phyloP scores from a whole-genome alignment of 306 rosid genomes.

The Aeschynomene evenia region DNA sequence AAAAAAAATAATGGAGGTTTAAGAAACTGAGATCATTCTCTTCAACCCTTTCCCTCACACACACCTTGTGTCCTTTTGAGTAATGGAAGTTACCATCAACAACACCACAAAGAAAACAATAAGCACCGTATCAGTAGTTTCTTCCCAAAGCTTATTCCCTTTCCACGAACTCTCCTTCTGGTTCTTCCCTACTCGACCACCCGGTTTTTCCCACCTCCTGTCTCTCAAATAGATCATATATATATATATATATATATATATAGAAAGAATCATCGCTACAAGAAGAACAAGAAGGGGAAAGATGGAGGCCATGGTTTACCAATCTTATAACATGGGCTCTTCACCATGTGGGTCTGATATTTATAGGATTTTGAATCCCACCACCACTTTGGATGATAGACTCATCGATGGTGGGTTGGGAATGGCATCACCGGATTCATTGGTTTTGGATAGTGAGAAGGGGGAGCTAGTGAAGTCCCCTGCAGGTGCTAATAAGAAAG shows the following conservation, averaged over 20 bases:
- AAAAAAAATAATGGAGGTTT: slow-evolving; percentile 49
- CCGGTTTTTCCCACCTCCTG: slow-evolving; percentile 38
- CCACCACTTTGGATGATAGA: too few species aligned
- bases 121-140: slow-evolving; percentile 38
- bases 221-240: slow-evolving; percentile 12
- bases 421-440: slow-evolving; percentile 28
- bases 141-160: neutral
- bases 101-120: neutral
- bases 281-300: too few species aligned
- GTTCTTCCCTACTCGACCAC: slow-evolving; percentile 65
- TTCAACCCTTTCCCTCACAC: slow-evolving; percentile 4
- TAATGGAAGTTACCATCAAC: slow-evolving; percentile 13
- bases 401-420: too few species aligned
- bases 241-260: too few species aligned
- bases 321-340: too few species aligned
- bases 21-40: slow-evolving; percentile 3
- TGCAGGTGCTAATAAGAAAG: slow-evolving; percentile 8
- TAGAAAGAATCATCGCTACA: too few species aligned
- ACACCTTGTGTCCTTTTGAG: slow-evolving; percentile 19
- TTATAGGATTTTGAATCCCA: too few species aligned
- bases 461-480: slow-evolving; percentile 55
- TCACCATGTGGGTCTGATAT: too few species aligned
- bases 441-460: slow-evolving; percentile 47
- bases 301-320: slow-evolving; percentile 22
- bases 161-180: slow-evolving; percentile 28